Base-by-base conservation (phyloP, 2,329 filamentous ascomycete species). In the Coniochaeta prunicola region DNA sequence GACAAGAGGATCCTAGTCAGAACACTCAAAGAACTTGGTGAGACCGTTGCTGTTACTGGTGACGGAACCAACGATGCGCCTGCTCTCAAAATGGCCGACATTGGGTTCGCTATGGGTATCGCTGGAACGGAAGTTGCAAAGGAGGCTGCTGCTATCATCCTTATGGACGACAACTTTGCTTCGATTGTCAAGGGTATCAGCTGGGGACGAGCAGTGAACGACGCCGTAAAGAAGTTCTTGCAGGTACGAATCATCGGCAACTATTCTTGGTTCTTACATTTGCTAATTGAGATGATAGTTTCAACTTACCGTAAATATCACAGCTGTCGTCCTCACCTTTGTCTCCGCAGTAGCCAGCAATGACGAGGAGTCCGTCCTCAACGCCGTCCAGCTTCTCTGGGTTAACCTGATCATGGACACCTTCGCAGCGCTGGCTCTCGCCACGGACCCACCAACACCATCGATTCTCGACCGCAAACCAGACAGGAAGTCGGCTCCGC, bases 351-450 rank as follows among this genome's bases (percentile, higher is more conserved):
- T 92, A n/a, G 80, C 84, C 38, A 88, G 79, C 68, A 67, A 67
- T 7, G 68, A 82, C 1, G 85, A 90, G 67, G 68, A 80, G 60
- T 89, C 89, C 57, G 89, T 91, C 5, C 75, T 92, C 54, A 90
- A 80, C 24, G 88, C 89, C n/a, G 89, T 92, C 17, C 89, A 92
- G 71, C 79, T 92, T 59, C 81, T 92, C 21, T 92, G 89, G 89
- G 88, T 92, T 64, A 92, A 92, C 64, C 77, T 92, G 60, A 92
- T 92, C 70, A 92, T 92, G 89, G 89, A 92, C 68, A 92, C 89
- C 0, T 90, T 92, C 69, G 89, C 89, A 31, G 89, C 89, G 26
- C 77, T 91, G n/a, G 89, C 89, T 26, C 80, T 76, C 7, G 73
- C 73, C 7, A 75, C 73, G 0, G 74, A 76, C 40, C 73, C 73